These are phyloP conservation scores for Leptomonas seymouri DNA, from an alignment of 208 protist species.

Conservation along the genomic window DNA sequence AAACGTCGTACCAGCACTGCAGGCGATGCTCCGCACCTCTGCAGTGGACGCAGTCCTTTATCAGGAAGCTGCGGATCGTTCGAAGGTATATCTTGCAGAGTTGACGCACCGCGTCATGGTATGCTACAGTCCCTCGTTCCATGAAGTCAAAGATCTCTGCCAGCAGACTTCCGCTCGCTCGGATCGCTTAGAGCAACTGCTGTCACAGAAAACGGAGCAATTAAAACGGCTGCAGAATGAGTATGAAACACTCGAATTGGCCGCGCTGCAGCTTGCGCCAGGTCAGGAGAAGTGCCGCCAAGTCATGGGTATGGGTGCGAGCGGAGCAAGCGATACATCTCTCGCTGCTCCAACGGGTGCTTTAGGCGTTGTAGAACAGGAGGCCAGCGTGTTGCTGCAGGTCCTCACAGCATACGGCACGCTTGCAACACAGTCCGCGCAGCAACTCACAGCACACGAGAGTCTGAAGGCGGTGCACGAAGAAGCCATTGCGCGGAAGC, in stretches of 20 bases:
- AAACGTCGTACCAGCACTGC: neutral
- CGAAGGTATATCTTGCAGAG: neutral
- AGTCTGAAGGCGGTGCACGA: neutral
- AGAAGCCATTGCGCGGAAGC: neutral
- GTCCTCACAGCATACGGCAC: neutral
- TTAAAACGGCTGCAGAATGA: neutral
- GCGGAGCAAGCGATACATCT: neutral
- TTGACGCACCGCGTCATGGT: neutral
- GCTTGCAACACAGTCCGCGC: neutral
- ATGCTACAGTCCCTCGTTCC: neutral
- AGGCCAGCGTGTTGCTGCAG: neutral
- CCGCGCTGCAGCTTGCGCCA: neutral
- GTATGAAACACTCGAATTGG: neutral
- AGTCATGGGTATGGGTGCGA: neutral
- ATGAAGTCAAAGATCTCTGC: neutral
- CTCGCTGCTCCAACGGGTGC: neutral
- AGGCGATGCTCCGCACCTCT: neutral
- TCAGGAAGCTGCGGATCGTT: constrained; percentile 8
- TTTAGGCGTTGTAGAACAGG: neutral
- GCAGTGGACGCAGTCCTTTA: neutral
- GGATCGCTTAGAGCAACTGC: neutral
- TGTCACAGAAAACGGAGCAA: neutral
- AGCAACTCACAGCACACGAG: neutral
- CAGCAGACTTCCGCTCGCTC: neutral
- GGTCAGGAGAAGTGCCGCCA: constrained; percentile 8